These are phyloP conservation scores for Aspergillus affinis DNA, from an alignment of 495 filamentous ascomycete genomes.

Conservation along the genomic window DNA sequence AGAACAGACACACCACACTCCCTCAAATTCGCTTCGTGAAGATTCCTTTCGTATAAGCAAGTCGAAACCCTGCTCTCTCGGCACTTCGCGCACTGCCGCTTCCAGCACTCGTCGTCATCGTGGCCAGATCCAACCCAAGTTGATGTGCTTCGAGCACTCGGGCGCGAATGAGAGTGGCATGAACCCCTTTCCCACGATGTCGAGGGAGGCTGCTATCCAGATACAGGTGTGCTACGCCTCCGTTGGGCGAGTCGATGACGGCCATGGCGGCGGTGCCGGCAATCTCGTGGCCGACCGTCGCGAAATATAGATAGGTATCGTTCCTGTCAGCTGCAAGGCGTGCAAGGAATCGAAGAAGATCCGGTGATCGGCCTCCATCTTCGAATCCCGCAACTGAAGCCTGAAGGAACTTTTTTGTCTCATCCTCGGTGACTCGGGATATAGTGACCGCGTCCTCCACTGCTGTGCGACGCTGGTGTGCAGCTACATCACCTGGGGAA, in stretches of 20 bases:
- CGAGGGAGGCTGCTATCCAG: constrained; percentile 22
- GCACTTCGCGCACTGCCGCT: constrained; percentile 21
- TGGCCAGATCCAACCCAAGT: constrained; percentile 15
- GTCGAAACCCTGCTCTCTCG: constrained; percentile 21
- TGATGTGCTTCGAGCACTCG: constrained; percentile 16
- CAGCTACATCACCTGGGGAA: constrained; percentile 7
- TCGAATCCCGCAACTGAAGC: constrained; percentile 18
- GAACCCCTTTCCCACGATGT: constrained; percentile 21
- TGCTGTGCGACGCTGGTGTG: constrained; percentile 1
- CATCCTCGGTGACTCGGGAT: not conserved
- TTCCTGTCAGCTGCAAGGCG: constrained; percentile 13
- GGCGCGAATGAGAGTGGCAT: constrained; percentile 16
- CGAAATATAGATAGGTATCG: constrained; percentile 23
- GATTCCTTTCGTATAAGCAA: constrained; percentile 24
- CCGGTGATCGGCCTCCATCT: constrained; percentile 11
- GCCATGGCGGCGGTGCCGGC: constrained; percentile 24
- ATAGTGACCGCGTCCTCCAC: not conserved
- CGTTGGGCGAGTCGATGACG: constrained; percentile 16
- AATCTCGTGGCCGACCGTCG: constrained; percentile 14
- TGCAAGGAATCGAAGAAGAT: constrained; percentile 17
- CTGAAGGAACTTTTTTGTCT: constrained; percentile 11
- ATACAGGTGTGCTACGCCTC: constrained; percentile 21
- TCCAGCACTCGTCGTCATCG: constrained; percentile 15
- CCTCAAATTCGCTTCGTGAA: constrained; percentile 8
- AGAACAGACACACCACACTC: not conserved